Conservation (phyloP, 495 filamentous ascomycete species). For the Cercophora samala region DNA sequence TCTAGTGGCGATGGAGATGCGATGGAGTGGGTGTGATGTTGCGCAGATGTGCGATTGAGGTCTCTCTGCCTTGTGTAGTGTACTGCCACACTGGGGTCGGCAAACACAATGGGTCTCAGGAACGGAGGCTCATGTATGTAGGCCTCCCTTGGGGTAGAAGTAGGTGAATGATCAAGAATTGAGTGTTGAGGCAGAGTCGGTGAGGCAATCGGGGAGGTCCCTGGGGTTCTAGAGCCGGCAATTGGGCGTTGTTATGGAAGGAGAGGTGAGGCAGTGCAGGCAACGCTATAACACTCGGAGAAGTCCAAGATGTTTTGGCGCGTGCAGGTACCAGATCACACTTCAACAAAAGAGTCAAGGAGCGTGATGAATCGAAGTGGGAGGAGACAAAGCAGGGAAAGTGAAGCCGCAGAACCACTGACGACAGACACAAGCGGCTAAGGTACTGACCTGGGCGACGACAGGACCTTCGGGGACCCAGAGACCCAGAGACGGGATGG, state of each 20-base stretch:
- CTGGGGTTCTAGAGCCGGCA: not conserved
- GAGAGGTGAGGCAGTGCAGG: not conserved
- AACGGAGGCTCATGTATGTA: constrained; percentile 9
- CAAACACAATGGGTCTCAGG: constrained; percentile 4
- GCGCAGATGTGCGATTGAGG: not conserved
- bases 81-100: constrained; percentile 17
- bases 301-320: not conserved
- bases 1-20: constrained; percentile 15
- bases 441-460: not conserved
- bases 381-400: not conserved
- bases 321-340: not conserved
- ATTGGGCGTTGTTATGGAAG: not conserved
- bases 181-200: not conserved
- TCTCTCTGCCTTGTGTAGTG: constrained; percentile 19
- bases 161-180: not conserved
- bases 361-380: not conserved
- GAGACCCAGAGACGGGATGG: not conserved
- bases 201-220: not conserved
- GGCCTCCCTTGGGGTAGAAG: not conserved
- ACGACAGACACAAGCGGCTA: constrained; percentile 3
- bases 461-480: too few relatives aligned
- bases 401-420: not conserved
- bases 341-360: not conserved
- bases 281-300: not conserved
- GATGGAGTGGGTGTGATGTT: not conserved